These are phyloP conservation scores for Cladosporium sp. DNA, from an alignment of 2,329 filamentous ascomycete genomes.

Conservation along the genomic window DNA sequence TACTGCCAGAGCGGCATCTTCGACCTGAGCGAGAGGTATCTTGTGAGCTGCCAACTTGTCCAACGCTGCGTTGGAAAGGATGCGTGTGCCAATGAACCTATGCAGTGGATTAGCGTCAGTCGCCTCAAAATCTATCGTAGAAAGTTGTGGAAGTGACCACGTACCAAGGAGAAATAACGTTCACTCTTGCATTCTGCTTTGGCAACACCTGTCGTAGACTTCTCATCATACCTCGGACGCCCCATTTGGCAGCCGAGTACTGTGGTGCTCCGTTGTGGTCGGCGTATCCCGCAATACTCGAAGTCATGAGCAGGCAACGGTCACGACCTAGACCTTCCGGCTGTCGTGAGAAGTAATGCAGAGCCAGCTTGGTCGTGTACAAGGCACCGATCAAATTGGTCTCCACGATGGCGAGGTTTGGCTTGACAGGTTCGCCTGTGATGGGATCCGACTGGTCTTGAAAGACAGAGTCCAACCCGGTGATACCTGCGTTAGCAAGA, in stretches of 20 bases:
- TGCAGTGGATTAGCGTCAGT: not conserved
- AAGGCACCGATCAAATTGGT: constrained; percentile 32
- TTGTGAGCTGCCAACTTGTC: constrained; percentile 23
- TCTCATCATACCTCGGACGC: constrained; percentile 48
- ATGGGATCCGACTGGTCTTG: constrained; percentile 22
- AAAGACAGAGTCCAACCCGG: constrained; percentile 29
- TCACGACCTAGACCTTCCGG: constrained; percentile 41
- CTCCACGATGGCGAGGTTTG: constrained; percentile 30
- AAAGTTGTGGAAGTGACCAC: constrained; percentile 2
- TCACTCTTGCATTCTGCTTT: constrained; percentile 51
- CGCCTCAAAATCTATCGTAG: not conserved
- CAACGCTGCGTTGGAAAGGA: constrained; percentile 28
- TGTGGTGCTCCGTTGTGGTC: constrained; percentile 44
- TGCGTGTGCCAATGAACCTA: constrained; percentile 32
- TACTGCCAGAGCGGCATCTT: constrained; percentile 31
- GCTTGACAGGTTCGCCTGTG: constrained; percentile 31
- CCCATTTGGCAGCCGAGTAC: constrained; percentile 48
- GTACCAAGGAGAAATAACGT: constrained; percentile 40
- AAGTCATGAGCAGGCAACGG: constrained; percentile 53
- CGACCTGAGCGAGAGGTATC: constrained; percentile 28
- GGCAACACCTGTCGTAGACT: constrained; percentile 40
- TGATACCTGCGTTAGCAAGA: constrained; percentile 36
- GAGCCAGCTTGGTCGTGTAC: constrained; percentile 40
- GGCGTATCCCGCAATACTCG: constrained; percentile 52
- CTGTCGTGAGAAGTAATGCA: constrained; percentile 40